These are phyloP conservation scores for Stachybotrys chlorohalonatus DNA, from an alignment of 2,329 filamentous ascomycete genomes.

Conservation along the genomic window DNA sequence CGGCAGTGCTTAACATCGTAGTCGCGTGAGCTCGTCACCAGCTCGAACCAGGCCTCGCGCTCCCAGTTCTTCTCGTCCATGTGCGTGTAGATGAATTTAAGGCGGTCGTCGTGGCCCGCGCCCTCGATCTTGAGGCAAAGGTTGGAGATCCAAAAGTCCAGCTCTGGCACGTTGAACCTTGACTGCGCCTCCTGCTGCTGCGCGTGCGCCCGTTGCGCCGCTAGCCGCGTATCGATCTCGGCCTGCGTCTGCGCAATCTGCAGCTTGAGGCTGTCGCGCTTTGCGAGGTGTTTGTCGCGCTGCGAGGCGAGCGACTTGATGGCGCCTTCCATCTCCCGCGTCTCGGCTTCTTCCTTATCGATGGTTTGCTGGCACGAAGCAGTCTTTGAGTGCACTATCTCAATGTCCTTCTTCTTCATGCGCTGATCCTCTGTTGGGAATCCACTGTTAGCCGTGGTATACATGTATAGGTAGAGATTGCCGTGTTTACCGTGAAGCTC, in stretches of 20 bases:
- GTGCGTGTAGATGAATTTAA: slow-evolving; percentile 86
- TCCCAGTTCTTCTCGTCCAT: slow-evolving; percentile 83
- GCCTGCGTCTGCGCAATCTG: slow-evolving; percentile 61
- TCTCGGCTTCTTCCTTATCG: slow-evolving; percentile 69
- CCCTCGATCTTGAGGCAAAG: slow-evolving; percentile 86
- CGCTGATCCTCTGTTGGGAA: slow-evolving; percentile 70
- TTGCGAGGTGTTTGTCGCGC: slow-evolving; percentile 50
- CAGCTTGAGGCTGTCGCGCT: slow-evolving; percentile 46
- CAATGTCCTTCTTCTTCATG: slow-evolving; percentile 80
- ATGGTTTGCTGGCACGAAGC: slow-evolving; percentile 63
- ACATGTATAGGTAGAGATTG: background rate
- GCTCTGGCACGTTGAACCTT: slow-evolving; percentile 82
- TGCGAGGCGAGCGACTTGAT: slow-evolving; percentile 50
- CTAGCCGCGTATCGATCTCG: slow-evolving; percentile 59
- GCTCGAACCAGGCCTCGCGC: slow-evolving; percentile 86
- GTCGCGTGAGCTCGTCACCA: slow-evolving; percentile 71
- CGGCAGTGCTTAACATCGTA: slow-evolving; percentile 76
- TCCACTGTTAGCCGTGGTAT: slow-evolving; percentile 1
- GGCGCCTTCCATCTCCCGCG: slow-evolving; percentile 60
- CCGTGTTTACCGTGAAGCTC: slow-evolving; percentile 74
- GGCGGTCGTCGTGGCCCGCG: slow-evolving; percentile 69
- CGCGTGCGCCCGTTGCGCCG: slow-evolving; percentile 64
- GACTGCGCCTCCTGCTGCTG: slow-evolving; percentile 73
- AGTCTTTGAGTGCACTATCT: slow-evolving; percentile 67
- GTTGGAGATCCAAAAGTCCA: slow-evolving; percentile 93